Conservation (phyloP, 768 basidiomycete species). For the Favolaschia claudopus region DNA sequence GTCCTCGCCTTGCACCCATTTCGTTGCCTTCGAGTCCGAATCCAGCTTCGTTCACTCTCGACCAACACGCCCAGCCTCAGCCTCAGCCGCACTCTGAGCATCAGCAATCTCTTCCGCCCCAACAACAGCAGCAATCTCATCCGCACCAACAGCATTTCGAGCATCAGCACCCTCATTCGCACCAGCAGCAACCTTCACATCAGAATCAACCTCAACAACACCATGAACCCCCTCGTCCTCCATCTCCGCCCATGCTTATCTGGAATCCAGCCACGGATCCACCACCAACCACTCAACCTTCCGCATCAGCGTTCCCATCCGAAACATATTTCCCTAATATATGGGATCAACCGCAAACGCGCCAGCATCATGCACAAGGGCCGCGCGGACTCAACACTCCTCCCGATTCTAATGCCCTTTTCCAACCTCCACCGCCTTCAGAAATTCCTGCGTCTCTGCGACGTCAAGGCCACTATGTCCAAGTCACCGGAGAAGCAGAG, state of each 20-base stretch:
- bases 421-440: constrained; percentile 64
- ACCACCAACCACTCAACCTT: constrained; percentile 70
- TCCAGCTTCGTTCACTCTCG: constrained; percentile 25
- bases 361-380: constrained; percentile 46
- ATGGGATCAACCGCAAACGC: constrained; percentile 76
- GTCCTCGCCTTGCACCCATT: constrained; percentile 58
- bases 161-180: constrained; percentile 27
- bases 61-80: constrained; percentile 20
- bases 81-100: constrained; percentile 26
- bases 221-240: constrained; percentile 48
- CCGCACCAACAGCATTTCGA: constrained; percentile 23
- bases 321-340: constrained; percentile 84
- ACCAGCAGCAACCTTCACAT: constrained; percentile 24
- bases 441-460: constrained; percentile 72
- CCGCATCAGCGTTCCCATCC: constrained; percentile 67
- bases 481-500: constrained; percentile 61
- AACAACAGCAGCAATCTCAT: constrained; percentile 30
- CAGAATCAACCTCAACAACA: constrained; percentile 27
- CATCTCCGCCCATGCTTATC: constrained; percentile 69
- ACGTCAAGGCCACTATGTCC: constrained; percentile 78
- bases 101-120: constrained; percentile 18
- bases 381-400: constrained; percentile 40
- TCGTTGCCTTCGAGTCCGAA: constrained; percentile 60
- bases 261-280: constrained; percentile 87
- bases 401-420: constrained; percentile 58